A percentile compares a stretch with the other conserved stretches of the same genome.
phyloP scores from a whole-genome alignment of 768 basidiomycete species.

The Xerocomellus chrysenteron region DNA sequence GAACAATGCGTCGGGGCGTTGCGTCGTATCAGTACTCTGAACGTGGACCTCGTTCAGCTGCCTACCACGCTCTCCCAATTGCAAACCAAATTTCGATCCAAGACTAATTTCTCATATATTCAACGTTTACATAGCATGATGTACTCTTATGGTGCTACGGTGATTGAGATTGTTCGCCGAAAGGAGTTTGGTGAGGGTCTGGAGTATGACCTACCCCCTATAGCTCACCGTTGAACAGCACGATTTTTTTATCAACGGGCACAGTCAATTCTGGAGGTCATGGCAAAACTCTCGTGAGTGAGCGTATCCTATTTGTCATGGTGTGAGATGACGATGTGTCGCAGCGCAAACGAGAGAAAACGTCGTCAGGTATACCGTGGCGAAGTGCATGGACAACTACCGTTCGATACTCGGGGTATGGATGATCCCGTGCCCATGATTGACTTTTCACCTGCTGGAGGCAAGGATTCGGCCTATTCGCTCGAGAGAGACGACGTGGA shows the following conservation, averaged over 20 bases:
- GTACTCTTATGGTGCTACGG: conserved; percentile 88
- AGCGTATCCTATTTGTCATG: conserved; percentile 1
- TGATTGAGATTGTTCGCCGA: conserved; percentile 87
- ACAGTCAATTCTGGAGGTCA: conserved; percentile 76
- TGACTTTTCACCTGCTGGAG: conserved; percentile 75
- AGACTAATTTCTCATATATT: conserved; percentile 90
- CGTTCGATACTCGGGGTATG: conserved; percentile 81
- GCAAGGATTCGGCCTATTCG: conserved; percentile 59
- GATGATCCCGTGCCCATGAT: conserved; percentile 76
- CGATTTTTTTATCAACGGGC: conserved; percentile 81
- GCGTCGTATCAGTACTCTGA: conserved; percentile 74
- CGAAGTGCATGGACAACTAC: conserved; percentile 82
- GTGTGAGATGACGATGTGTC: conserved; percentile 5
- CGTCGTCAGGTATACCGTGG: conserved; percentile 82
- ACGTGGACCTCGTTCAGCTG: conserved; percentile 76
- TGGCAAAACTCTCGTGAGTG: conserved; percentile 83
- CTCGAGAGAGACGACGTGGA: conserved; percentile 71
- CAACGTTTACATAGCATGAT: conserved; percentile 85
- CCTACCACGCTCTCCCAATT: conserved; percentile 63
- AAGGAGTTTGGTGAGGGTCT: conserved; percentile 76
- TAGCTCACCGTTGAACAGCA: conserved; percentile 40
- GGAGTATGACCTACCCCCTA: neutral
- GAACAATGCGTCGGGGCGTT: conserved; percentile 64
- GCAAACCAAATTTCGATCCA: conserved; percentile 68
- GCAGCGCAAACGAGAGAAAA: conserved; percentile 73